These are phyloP conservation scores for Saccharomyces hybrid DNA, from an alignment of 1,139 yeast species.

Conservation along the genomic window DNA sequence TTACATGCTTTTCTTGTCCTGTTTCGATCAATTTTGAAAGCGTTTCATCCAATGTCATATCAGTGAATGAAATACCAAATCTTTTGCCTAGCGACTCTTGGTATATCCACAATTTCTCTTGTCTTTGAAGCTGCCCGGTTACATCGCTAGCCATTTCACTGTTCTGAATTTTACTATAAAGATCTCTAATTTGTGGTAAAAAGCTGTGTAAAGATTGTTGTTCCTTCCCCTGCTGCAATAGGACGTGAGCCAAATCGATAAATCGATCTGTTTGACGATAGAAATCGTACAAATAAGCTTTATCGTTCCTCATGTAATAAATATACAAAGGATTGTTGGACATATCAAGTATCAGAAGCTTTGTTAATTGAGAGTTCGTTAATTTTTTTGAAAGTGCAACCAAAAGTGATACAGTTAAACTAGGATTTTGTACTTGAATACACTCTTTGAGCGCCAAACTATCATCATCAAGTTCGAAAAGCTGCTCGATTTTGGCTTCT, in stretches of 20 bases:
- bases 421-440: constrained; percentile 57
- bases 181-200: constrained; percentile 28
- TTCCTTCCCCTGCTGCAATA: constrained; percentile 28
- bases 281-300: constrained; percentile 42
- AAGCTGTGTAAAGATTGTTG: constrained; percentile 15
- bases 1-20: constrained; percentile 54
- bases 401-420: constrained; percentile 55
- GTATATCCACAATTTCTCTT: constrained; percentile 42
- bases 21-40: constrained; percentile 46
- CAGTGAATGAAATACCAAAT: constrained; percentile 49
- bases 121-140: constrained; percentile 38
- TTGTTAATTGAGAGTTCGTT: constrained; percentile 48
- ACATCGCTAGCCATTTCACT: constrained; percentile 26
- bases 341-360: constrained; percentile 40
- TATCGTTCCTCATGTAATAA: constrained; percentile 32
- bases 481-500: constrained; percentile 52
- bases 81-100: constrained; percentile 50
- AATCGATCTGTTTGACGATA: constrained; percentile 55
- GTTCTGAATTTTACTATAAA: constrained; percentile 21
- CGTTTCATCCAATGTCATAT: constrained; percentile 49
- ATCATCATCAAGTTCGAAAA: constrained; percentile 65
- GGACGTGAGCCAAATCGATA: constrained; percentile 39
- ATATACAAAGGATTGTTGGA: constrained; percentile 41
- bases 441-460: constrained; percentile 66
- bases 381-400: constrained; percentile 43